These are phyloP conservation scores for Colletotrichum sp. DNA, from an alignment of 2,329 filamentous ascomycete genomes.

Conservation along the genomic window DNA sequence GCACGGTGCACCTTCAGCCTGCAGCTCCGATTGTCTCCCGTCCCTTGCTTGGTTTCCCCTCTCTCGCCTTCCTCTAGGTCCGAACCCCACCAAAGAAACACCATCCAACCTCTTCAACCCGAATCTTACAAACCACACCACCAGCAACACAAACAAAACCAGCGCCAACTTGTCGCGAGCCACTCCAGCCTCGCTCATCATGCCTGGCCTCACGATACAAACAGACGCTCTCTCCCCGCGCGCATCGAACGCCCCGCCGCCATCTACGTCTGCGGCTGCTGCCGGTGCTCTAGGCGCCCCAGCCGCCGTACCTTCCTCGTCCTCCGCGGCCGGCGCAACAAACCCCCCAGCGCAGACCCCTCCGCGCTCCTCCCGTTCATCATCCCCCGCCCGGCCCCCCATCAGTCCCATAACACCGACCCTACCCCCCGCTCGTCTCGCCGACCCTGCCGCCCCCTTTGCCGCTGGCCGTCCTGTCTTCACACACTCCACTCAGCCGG, in stretches of 20 bases:
- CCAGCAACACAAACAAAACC: neutral
- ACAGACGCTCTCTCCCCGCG: constrained; percentile 25
- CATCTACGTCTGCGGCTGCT: neutral
- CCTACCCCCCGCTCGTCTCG: constrained; percentile 39
- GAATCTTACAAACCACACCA: neutral
- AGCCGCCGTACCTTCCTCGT: neutral
- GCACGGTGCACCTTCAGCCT: constrained; percentile 11
- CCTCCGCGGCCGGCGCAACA: neutral
- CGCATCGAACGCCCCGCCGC: constrained; percentile 25
- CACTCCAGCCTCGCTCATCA: constrained; percentile 21
- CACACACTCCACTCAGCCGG: constrained; percentile 49
- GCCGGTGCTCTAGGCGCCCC: neutral
- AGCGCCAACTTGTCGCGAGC: neutral
- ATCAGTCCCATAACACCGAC: constrained; percentile 63
- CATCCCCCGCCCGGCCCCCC: constrained; percentile 54
- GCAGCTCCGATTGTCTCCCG: constrained; percentile 3
- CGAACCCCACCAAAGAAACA: constrained; percentile 13
- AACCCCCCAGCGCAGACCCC: constrained; percentile 8
- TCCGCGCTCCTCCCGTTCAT: constrained; percentile 32
- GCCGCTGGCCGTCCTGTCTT: constrained; percentile 40
- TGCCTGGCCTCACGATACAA: constrained; percentile 34
- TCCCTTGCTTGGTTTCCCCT: neutral
- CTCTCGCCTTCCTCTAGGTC: neutral
- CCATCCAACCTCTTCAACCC: neutral
- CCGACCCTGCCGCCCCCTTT: constrained; percentile 28